Base-by-base conservation (phyloP, 2,329 filamentous ascomycete genomes). In the Atkinsonella hypoxylon region DNA sequence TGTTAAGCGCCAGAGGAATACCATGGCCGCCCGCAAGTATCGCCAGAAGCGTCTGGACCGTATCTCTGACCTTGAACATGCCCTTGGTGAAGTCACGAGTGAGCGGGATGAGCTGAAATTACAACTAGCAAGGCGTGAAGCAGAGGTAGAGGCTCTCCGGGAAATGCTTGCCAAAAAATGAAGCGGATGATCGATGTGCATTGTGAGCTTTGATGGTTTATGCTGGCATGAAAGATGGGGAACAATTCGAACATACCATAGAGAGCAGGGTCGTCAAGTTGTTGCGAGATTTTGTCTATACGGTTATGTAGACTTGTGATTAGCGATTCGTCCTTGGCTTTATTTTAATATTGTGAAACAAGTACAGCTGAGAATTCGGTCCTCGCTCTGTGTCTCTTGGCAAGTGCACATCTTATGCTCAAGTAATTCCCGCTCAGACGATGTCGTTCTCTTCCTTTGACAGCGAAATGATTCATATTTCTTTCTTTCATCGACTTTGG, bases 31-130 rank as follows among this genome's bases (percentile, higher is more conserved):
- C 31, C 76, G 81, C 54, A 81, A 83, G 54, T 87, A 85, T 61
- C 79, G 83, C 26, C 82, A 87, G 62, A 84, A 83, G 63, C 78
- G 82, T 44, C 73, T 86, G 34, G 82, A 87, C 58, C 79, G 81
- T 54, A 78, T 85, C 63, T 67, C 67, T 26, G 76, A 79, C 54
- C 71, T 87, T 32, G 82, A 87, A 63, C 64, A 67, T 9, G 74
- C 78, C 18, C 67, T 87, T 41, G 74, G 74, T 45, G 72, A 76
- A 42, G 74, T 82, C 60, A 77, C 76, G 52, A 64, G 72, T 45
- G 83, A 87, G 60, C 68, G 81, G 17, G 82, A 87, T 58, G 79
- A 79, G 15, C 63, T 86, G 57, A 77, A 75, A 50, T 66, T 86
- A 49, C 73, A 76, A 53, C 73, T 85, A 53, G 82, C 81, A 10